Base-by-base conservation (phyloP, 257 asterid genomes). In the Nicotiana otophora region DNA sequence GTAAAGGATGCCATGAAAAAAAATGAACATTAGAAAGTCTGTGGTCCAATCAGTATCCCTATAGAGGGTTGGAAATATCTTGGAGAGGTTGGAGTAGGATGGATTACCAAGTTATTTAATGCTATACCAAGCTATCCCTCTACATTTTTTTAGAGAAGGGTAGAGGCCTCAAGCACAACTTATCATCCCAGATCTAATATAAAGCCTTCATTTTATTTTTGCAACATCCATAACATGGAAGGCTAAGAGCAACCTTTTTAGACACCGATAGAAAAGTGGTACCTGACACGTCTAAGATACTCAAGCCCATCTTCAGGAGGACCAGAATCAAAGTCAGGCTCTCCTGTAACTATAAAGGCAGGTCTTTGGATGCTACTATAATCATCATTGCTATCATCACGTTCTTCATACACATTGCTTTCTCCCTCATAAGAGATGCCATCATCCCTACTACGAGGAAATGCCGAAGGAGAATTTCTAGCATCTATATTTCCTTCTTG, bases 261-360 rank as follows among this genome's bases (percentile, higher is more conserved):
- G 65, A 83, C 68, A 76, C 15, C 30, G 46, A 84, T 69, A 42
- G 65, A 36, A 86, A 85, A 83, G 80, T 36, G 51, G 76, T 92
- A 92, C 99, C 98, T 94, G 58, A 96, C 99, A 81, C 98, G 99
- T 90, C 98, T 90, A 82, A 96, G 97, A 89, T 89, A 96, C 85
- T 96, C 99, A 46, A 96, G 90, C 65, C 98, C 99, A 88, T 96
- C 99, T 81, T 86, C 90, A 77, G 98, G 97, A 89, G 98, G 98
- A 72, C 98, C 98, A 69, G 97, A 92, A 66, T 93, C 98, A 89
- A 96, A 96, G 88, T 96, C 91, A 42, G 98, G 99, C 85, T 93
- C 97, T 76, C 98, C 99, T 31, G 86, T 58, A 84, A 96, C 94
- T 33, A 66, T 23, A 89, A 96, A 92, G 74, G 97, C 99, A 60